Evolutionary conservation across 2,329 filamentous ascomycete species (phyloP), one percentile per base, ranked within the genome.

Genomic region (Neofusicoccum laricinum): DNA sequence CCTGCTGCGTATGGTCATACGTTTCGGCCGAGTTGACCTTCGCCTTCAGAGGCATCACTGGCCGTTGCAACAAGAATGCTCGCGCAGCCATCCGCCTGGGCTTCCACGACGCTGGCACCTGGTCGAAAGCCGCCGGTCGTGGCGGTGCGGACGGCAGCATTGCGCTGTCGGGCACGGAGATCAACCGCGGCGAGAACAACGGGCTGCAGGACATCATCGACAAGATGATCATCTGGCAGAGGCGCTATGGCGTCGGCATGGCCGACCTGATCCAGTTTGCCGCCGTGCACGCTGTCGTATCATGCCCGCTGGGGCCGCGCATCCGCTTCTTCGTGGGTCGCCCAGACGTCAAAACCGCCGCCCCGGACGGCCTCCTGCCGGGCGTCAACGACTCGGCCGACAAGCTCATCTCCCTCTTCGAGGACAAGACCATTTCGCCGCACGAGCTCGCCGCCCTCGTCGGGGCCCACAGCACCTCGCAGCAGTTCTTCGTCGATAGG

Each of bases 251-350:
- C 19, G 77, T 85, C n/a, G 75, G 78, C 11, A 81, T 83, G 68
- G 84, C 84, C 21, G 84, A 87, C 71, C 73, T 86, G 17, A 81
- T 85, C 45, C 82, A 85, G 70, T 80, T 84, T 58, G 82, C 79
- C 2, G 78, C 67, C 32, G 64, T 71, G 65, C 69, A 67, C 41
- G 67, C 49, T 12, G 25, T 32, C 25, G 45, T 34, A 3, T 75
- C 78, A n/a, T 84, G 84, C 59, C 80, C 84, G 1, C 74, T 82
- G n/a, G 84, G 84, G 0, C 84, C 84, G 3, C 77, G 78, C 12
- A 80, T 86, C 46, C 72, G 77, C n/a, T 79, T 79, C n/a, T 82
- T 81, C 66, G 78, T 82, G 4, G 84, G 84, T 25, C 78, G 84
- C 57, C 75, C 71, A 19, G 83, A 86, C 67, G 75, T 77, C 51